A percentile compares a stretch with the other conserved stretches of the same genome.
phyloP scores from a whole-genome alignment of 140 eudicot genomes.

The Anethum foeniculum region DNA sequence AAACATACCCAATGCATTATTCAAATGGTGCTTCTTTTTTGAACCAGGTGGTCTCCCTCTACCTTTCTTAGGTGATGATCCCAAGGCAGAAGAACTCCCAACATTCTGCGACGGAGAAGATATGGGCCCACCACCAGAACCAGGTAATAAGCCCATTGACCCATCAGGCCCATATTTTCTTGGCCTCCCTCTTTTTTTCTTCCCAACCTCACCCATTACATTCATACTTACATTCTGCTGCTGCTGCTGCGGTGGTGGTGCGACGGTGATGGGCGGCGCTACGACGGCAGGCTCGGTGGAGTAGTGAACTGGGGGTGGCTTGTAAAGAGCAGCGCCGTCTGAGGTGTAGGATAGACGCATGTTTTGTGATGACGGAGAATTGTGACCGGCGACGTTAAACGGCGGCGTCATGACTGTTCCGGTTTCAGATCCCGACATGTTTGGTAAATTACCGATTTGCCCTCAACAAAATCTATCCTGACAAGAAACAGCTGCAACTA shows the following conservation, averaged over 20 bases:
- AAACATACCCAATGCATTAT: conserved; percentile 41
- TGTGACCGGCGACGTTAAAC: background rate
- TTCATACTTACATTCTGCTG: conserved; percentile 36
- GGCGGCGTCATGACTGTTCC: conserved; percentile 25
- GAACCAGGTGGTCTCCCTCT: conserved; percentile 79
- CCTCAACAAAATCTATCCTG: background rate
- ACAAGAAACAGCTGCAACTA: background rate
- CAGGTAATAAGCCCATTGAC: conserved; percentile 24
- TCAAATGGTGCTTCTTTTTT: conserved; percentile 32
- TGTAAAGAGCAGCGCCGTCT: conserved; percentile 34
- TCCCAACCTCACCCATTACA: conserved; percentile 30
- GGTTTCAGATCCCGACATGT: conserved; percentile 72
- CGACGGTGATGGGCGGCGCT: conserved; percentile 2
- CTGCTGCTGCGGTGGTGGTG: background rate
- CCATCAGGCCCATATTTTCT: conserved; percentile 73
- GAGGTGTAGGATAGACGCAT: conserved; percentile 38
- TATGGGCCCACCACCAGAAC: conserved; percentile 18
- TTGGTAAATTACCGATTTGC: conserved; percentile 9
- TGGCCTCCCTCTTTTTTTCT: conserved; percentile 75
- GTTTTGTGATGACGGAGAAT: conserved; percentile 32
- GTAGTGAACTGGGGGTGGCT: conserved; percentile 25
- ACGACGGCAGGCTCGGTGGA: conserved; percentile 16
- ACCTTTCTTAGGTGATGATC: conserved; percentile 33
- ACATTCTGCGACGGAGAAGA: conserved; percentile 21
- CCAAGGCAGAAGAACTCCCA: conserved; percentile 20